Percentiles rank a stretch among this genome's conserved stretches.
Evolutionary conservation across 2,329 filamentous ascomycete genomes (phyloP).

Genomic region (Grosmannia huntii): DNA sequence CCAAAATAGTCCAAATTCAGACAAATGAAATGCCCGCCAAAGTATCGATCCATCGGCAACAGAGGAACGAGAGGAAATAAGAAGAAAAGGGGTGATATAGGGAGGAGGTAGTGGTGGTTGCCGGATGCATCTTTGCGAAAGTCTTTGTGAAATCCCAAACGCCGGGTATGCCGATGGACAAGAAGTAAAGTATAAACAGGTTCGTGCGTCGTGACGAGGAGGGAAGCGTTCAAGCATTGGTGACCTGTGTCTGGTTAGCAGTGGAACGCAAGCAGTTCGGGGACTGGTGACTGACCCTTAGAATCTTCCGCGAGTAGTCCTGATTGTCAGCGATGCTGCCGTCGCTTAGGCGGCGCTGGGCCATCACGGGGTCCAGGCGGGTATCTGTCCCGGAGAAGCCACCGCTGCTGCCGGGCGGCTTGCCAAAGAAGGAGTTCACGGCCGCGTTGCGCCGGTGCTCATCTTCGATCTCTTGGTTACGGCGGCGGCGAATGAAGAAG

Average conservation of each 20-base stretch:
- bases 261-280: conserved; percentile 8
- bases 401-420: conserved; percentile 50
- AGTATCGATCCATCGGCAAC: conserved; percentile 9
- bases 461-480: conserved; percentile 66
- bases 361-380: conserved; percentile 76
- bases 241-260: conserved; percentile 28
- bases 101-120: not conserved
- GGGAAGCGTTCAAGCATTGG: conserved; percentile 38
- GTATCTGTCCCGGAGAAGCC: conserved; percentile 65
- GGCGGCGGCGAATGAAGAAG: conserved; percentile 64
- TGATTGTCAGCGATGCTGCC: conserved; percentile 95
- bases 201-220: conserved; percentile 25
- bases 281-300: conserved; percentile 54
- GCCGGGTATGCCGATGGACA: conserved; percentile 25
- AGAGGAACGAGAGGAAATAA: conserved; percentile 1
- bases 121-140: conserved; percentile 6
- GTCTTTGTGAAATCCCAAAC: conserved; percentile 18
- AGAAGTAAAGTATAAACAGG: conserved; percentile 23
- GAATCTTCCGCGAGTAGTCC: conserved; percentile 90
- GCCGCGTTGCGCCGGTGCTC: conserved; percentile 73
- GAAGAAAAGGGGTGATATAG: not conserved
- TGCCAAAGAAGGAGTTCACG: conserved; percentile 59
- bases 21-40: conserved; percentile 8
- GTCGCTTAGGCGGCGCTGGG: conserved; percentile 74
- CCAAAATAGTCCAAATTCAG: not conserved